Base-by-base conservation (phyloP, 371 early-diverging fungal species). In the Syncephalastrum monosporum region DNA sequence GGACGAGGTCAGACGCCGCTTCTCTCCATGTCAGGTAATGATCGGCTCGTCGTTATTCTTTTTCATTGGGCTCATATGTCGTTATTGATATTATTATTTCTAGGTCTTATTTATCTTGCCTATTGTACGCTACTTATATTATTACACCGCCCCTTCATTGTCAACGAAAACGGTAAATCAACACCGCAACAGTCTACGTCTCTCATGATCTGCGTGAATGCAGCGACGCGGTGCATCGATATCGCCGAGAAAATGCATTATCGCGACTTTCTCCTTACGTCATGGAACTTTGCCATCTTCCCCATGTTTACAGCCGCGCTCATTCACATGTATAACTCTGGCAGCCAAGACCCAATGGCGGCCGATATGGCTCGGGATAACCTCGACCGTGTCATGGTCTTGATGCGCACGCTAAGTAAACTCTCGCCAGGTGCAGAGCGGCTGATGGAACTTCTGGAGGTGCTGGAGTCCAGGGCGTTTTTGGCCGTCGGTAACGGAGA, bases 121-220 rank as follows among this genome's bases (percentile, higher is more conserved):
- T 80, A 80, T 38, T 77, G 81, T 41, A 75, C 84, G 12, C 60
- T 78, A 8, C 56, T 83, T n/a, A 81, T 82, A 25, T 55, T 84
- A 8, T 60, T 84, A 10, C 85, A 84, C 56, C 66, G 85, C 19
- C 83, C 85, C 0, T 82, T 75, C 55, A 84, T 84, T 57, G 76
- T 75, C 47, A 69, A 69, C 3, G 51, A 53, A 27, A 59, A 59
- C 0, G 61, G 61, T 2, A 56, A 63, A 33, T 68, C 64, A 4
- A 71, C 71, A 0, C 33, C 60, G 5, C 62, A 69, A 14, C 63
- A 71, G 10, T 67, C 74, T 55, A 63, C 82, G 42, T 79, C 79
- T 0, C 59, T 84, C 8, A 77, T 70, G 16, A 86, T 84, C 15
- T 86, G 86, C 53, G 83, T 82, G 0, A 74, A 72, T 47, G 84